Base-by-base conservation (phyloP, 805 yeast species). In the Isabelozyma pseudorhagii region DNA sequence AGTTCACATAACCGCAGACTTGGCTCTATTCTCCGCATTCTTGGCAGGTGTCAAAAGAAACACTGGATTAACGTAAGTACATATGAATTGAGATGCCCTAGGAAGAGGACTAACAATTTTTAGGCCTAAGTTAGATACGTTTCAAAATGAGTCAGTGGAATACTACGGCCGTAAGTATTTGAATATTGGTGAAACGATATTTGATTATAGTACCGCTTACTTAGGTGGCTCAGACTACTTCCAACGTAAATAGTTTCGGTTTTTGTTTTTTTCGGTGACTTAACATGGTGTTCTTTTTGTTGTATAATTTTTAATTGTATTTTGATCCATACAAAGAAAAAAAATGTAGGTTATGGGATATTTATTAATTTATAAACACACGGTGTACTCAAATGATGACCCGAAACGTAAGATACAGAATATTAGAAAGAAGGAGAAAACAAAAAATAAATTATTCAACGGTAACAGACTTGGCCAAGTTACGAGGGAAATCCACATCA, bases 401-500 rank as follows among this genome's bases (percentile, higher is more conserved):
- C 36, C n/a, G 36, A 31, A 31, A 31, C 36, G 36, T 31, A 31
- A 31, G 36, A 31, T 31, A 31, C 25, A 21, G 25, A 21, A 5
- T 21, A 2, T 21, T 21, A 21, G 6, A 31, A 31, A 38, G n/a
- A 38, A 38, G 15, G 14, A 38, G 14, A 10, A 38, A n/a, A 38
- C 5, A 15, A 38, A 13, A n/a, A 45, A 28, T 41, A 38, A 13
- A 46, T 66, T 77, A 92, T 76, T 91, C 98, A 54, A 94, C 99
- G 44, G 99, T 94, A 50, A 94, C 99, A 46, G 97, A 87, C 78
- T 94, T 94, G 55, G 99, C 99, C 74, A 94, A 81, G 77, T 94
- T 94, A 75, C 99, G 84, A 57, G 99, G 99, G 84, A 93, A 93
- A 71, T 94, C 99, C 50, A 96, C 99, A 66, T 94, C 96, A 59